Conservation (phyloP, 495 filamentous ascomycete species). For the Cetradonia linearis region DNA sequence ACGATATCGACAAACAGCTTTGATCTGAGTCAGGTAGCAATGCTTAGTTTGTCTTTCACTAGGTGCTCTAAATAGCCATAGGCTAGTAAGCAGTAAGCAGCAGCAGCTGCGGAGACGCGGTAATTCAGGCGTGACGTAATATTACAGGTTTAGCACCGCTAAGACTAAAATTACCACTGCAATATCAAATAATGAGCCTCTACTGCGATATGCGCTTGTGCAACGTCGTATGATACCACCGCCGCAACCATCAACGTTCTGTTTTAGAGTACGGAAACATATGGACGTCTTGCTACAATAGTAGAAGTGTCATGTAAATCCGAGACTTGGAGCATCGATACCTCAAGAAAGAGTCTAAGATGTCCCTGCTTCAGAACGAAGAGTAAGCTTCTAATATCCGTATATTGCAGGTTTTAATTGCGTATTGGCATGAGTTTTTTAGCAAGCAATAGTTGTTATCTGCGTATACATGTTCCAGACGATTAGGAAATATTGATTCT, state of each 20-base stretch:
- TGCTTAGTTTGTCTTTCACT: no score
- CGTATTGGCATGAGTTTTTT: background rate
- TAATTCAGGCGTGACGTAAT: no score
- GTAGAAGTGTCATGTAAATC: background rate
- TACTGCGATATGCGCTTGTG: no score
- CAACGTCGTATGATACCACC: background rate
- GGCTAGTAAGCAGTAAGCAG: no score
- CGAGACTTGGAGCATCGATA: background rate
- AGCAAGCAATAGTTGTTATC: background rate
- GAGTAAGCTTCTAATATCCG: slow-evolving; percentile 51
- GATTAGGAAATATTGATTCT: background rate
- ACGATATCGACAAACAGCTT: background rate
- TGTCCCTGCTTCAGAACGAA: slow-evolving; percentile 95
- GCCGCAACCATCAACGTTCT: background rate
- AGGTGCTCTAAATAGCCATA: no score
- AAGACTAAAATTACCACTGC: no score
- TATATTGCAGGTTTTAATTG: background rate
- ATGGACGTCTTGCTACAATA: background rate
- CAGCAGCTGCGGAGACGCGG: no score
- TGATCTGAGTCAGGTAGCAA: background rate
- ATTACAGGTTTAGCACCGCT: no score
- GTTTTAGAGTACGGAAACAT: background rate
- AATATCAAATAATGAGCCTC: no score
- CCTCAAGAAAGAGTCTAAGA: slow-evolving; percentile 27
- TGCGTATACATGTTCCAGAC: background rate